Evolutionary conservation across 1,139 yeast species (phyloP).

Genomic region (Saccharomyces hybrid): DNA sequence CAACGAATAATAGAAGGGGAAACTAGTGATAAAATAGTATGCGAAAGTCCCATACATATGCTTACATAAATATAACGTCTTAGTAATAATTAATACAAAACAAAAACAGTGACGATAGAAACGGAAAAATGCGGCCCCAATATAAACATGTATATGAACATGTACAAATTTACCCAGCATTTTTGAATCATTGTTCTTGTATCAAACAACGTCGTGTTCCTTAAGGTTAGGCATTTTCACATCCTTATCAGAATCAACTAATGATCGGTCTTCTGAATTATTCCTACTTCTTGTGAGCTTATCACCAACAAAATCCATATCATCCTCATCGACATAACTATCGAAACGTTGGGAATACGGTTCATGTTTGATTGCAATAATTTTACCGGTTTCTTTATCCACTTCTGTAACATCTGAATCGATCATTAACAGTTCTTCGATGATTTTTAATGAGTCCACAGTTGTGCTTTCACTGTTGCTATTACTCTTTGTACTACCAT

Average conservation of each 20-base stretch:
- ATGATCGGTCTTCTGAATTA: not conserved
- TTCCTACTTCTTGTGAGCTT: not conserved
- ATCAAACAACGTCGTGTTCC: not conserved
- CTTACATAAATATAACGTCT: not conserved
- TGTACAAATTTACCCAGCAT: not conserved
- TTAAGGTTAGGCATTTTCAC: not conserved
- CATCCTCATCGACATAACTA: not conserved
- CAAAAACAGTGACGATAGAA: not conserved
- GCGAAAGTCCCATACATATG: not conserved
- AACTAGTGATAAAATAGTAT: not conserved
- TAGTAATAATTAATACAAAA: not conserved
- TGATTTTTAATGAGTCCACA: too few species aligned
- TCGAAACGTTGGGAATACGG: not conserved
- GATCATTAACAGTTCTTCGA: slow-evolving; percentile 31
- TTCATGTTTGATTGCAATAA: slow-evolving; percentile 17
- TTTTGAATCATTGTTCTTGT: not conserved
- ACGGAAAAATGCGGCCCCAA: not conserved
- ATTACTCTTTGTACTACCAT: too few species aligned
- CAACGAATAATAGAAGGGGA: not conserved
- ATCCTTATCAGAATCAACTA: not conserved
- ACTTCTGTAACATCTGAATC: slow-evolving; percentile 29
- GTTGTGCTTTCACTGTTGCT: too few species aligned
- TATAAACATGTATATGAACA: not conserved
- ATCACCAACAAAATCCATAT: too few species aligned
- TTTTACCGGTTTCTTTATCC: slow-evolving; percentile 19